Percentiles rank a stretch among this genome's conserved stretches.
phyloP scores from a whole-genome alignment of 2,329 filamentous ascomycete species.

The Penicillium sp. region DNA sequence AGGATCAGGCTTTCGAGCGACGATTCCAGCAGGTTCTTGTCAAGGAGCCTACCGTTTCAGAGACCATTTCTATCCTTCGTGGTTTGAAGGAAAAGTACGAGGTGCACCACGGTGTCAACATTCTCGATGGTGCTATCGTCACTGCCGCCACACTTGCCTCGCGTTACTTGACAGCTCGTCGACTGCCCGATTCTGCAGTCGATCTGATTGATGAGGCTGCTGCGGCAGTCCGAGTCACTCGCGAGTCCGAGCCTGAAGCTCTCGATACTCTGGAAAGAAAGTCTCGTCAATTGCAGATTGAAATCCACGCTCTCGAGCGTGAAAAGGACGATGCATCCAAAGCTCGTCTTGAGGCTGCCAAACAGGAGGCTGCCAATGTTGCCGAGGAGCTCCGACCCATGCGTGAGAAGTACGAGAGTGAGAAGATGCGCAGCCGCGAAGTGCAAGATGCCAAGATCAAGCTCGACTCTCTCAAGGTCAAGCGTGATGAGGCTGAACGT shows the following conservation, averaged over 20 bases:
- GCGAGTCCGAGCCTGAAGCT: constrained; percentile 93
- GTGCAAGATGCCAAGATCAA: constrained; percentile 95
- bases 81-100: constrained; percentile 98
- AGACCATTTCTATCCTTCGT: constrained; percentile 97
- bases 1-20: constrained; percentile 95
- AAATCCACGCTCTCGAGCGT: constrained; percentile 90
- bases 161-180: constrained; percentile 84
- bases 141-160: constrained; percentile 87
- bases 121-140: constrained; percentile 90
- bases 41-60: constrained; percentile 83
- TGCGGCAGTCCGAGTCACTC: constrained; percentile 89
- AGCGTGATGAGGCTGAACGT: constrained; percentile 89
- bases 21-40: constrained; percentile 98
- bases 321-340: constrained; percentile 95
- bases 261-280: constrained; percentile 92
- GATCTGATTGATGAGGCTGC: constrained; percentile 96
- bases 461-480: constrained; percentile 85
- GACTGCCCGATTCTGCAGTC: constrained; percentile 93
- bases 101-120: constrained; percentile 96
- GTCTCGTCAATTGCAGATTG: constrained; percentile 87
- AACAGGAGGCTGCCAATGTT: constrained; percentile 88
- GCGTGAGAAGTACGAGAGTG: constrained; percentile 90
- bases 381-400: constrained; percentile 89
- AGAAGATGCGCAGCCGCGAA: constrained; percentile 85
- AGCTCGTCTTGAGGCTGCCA: constrained; percentile 75